Evolutionary conservation across 73 alveolate species (phyloP).

Genomic region (Paraurostyla sp.): DNA sequence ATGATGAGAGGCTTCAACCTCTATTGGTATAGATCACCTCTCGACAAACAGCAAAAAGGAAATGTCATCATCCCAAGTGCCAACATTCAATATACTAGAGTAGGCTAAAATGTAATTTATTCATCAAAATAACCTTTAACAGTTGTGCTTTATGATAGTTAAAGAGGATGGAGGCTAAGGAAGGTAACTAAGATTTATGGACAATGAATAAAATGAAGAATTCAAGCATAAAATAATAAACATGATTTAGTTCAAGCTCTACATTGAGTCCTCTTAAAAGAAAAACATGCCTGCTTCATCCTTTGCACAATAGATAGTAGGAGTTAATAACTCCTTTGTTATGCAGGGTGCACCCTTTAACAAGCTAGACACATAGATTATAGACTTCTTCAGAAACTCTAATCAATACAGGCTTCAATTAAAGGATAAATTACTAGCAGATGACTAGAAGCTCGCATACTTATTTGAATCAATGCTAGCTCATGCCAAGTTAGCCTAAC

Average conservation of each 20-base stretch:
- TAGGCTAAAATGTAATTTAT: slow-evolving; percentile 37
- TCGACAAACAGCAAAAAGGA: slow-evolving; percentile 44
- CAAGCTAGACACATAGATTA: background rate
- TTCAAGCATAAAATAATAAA: slow-evolving; percentile 27
- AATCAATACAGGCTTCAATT: background rate
- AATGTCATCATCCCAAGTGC: background rate
- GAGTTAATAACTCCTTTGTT: too few relatives aligned
- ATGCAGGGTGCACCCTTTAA: too few relatives aligned
- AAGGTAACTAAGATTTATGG: background rate
- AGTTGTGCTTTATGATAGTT: slow-evolving; percentile 49
- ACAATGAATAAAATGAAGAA: slow-evolving; percentile 44
- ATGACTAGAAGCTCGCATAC: background rate
- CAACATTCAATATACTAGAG: background rate
- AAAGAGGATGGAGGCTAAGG: slow-evolving; percentile 39
- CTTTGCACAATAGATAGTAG: too few relatives aligned
- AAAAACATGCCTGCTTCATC: too few relatives aligned
- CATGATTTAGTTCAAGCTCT: slow-evolving; percentile 49
- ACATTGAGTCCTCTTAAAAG: background rate
- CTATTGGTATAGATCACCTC: slow-evolving; percentile 64
- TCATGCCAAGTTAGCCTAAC: background rate
- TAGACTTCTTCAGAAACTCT: slow-evolving; percentile 43
- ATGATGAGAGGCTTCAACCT: slow-evolving; percentile 67
- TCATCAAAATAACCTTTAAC: background rate
- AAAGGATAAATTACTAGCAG: slow-evolving; percentile 16
- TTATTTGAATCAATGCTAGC: background rate